A percentile compares a stretch with the other conserved stretches of the same genome.
Evolutionary conservation across 257 asterid species (phyloP).

Genomic region (Solanum tacnaense): DNA sequence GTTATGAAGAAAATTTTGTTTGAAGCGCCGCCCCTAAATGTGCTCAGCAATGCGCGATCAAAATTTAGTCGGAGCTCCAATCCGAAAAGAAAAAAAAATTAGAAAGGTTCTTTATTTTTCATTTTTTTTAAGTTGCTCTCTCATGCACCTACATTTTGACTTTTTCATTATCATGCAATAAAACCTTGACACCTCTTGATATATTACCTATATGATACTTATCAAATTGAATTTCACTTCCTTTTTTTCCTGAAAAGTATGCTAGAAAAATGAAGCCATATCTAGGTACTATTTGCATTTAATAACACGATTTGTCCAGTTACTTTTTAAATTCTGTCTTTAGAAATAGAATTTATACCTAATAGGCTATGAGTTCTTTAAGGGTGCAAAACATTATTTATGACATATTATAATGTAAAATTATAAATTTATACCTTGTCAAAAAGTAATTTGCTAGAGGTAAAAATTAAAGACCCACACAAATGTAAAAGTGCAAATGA

Average conservation of each 20-base stretch:
- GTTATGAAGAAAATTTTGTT: no score
- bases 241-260: no score
- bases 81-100: not conserved
- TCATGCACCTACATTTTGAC: constrained; percentile 11
- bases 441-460: not conserved
- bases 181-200: not conserved
- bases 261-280: not conserved
- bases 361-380: not conserved
- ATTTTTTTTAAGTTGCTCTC: not conserved
- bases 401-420: not conserved
- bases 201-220: not conserved
- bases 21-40: not conserved
- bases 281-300: not conserved
- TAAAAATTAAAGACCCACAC: not conserved
- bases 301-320: not conserved
- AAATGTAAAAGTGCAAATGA: not conserved
- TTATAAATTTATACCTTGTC: not conserved
- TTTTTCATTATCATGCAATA: not conserved
- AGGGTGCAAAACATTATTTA: not conserved
- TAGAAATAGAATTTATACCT: not conserved
- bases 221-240: not conserved
- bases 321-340: not conserved
- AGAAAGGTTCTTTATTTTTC: not conserved
- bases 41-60: accelerated
- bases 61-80: no score